Base-by-base conservation (phyloP, 441 rosid genomes). In the Omphalea diandra region DNA sequence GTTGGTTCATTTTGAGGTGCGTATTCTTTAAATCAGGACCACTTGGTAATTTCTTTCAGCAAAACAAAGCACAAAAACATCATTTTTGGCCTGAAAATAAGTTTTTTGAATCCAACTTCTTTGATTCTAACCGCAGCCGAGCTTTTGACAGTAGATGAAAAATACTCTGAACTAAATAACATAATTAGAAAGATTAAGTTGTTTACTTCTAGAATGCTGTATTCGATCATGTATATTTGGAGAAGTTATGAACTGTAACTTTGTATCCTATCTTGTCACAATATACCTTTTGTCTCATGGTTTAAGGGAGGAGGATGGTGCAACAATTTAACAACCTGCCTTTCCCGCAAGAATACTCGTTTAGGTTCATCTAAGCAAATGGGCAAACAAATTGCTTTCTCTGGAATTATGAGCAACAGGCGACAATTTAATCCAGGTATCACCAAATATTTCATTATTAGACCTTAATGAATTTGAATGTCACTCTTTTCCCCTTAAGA, bases 251-350 rank as follows among this genome's bases (percentile, higher is more conserved):
- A 40, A 40, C 32, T 63, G 5, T 63, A 41, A 33, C 50, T 33
- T n/a, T 26, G 9, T 24, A 4, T 50, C 36, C 18, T 29, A 43
- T n/a, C 15, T 70, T 27, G 26, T 60, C 32, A 18, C 35, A 27
- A 53, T 50, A 44, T 70, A 49, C 14, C 33, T 52, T 46, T 56
- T 35, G 10, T 12, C 7, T 61, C 11, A 52, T 54, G 52, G 18
- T 46, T 35, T 38, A 15, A 89, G 97, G 97, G 97, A 77, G 97
- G 97, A 79, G 91, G 93, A 76, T 91, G 97, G 97, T 91, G 97
- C 72, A 82, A 85, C 75, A 79, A 78, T 31, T 66, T 73, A 18
- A 77, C 80, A 35, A 69, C 70, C 18, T 91, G 97, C 54, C 79
- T 83, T 26, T 29, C 70, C 52, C 91, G 97, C 33, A 84, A 70